These are phyloP conservation scores for Jatropha multifida DNA, from an alignment of 441 rosid genomes.

Conservation along the genomic window DNA sequence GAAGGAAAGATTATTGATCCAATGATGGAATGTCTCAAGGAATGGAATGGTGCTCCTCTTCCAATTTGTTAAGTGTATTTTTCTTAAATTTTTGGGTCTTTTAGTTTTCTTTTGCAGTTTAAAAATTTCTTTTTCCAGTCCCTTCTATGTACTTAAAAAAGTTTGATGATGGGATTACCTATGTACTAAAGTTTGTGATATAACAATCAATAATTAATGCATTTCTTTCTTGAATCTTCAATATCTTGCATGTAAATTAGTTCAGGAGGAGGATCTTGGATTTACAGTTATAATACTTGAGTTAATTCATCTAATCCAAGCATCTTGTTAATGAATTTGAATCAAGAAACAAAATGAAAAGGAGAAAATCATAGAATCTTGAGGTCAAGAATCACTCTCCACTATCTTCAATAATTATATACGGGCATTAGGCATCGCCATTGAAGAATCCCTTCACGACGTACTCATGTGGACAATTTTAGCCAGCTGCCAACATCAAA, in stretches of 20 bases:
- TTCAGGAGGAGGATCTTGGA: too few relatives aligned
- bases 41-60: constrained; percentile 73
- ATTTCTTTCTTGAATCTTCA: constrained; percentile 1
- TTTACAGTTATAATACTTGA: too few relatives aligned
- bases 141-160: not conserved
- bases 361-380: not conserved
- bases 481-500: too few relatives aligned
- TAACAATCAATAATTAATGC: not conserved
- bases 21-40: constrained; percentile 60
- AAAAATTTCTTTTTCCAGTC: not conserved
- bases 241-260: too few relatives aligned
- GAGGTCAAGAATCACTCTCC: not conserved
- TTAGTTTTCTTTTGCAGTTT: not conserved
- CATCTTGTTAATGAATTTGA: too few relatives aligned
- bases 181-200: constrained; percentile 15
- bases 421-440: too few relatives aligned
- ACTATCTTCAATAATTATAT: too few relatives aligned
- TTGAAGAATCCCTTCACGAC: too few relatives aligned
- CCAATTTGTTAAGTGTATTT: constrained; percentile 38
- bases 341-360: too few relatives aligned
- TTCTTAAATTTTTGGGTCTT: not conserved
- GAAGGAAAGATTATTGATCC: constrained; percentile 68
- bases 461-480: too few relatives aligned
- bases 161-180: not conserved
- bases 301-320: too few relatives aligned